Conservation (phyloP, 176 grass and related monocot species). For the Typha latifolia region DNA sequence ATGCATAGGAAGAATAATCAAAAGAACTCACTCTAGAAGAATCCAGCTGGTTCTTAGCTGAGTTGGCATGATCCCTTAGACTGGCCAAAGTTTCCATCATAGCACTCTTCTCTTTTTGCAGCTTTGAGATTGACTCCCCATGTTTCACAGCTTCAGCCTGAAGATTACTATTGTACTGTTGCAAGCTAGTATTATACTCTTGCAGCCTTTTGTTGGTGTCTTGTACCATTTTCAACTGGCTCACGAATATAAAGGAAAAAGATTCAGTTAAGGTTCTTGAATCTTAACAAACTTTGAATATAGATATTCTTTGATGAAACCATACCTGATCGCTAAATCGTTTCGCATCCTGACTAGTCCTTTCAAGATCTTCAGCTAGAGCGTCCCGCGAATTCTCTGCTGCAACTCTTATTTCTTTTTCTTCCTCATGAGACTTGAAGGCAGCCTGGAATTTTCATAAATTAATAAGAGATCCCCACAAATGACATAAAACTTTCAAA, state of each 20-base stretch:
- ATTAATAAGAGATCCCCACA: not conserved
- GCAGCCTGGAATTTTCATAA: slow-evolving; percentile 30
- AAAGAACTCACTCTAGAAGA: slow-evolving; percentile 47
- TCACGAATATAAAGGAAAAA: slow-evolving; percentile 13
- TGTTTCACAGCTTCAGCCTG: slow-evolving; percentile 70
- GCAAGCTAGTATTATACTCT: slow-evolving; percentile 78
- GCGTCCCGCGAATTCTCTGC: slow-evolving; percentile 29
- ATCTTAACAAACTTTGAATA: not conserved
- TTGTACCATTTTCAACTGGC: slow-evolving; percentile 81
- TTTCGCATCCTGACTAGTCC: slow-evolving; percentile 42
- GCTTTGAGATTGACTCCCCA: slow-evolving; percentile 52
- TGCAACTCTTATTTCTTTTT: slow-evolving; percentile 37
- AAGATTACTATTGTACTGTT: slow-evolving; percentile 88
- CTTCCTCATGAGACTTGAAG: slow-evolving; percentile 47
- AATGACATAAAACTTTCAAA: not conserved
- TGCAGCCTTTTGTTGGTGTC: slow-evolving; percentile 65
- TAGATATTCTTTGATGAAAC: not conserved
- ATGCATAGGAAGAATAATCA: not conserved
- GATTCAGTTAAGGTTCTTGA: not conserved
- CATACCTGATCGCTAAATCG: slow-evolving; percentile 72
- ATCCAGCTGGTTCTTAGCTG: slow-evolving; percentile 63
- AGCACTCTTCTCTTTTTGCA: slow-evolving; percentile 75
- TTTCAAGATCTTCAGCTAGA: slow-evolving; percentile 55
- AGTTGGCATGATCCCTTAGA: slow-evolving; percentile 51
- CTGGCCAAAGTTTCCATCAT: slow-evolving; percentile 60